Conservation (phyloP, 2,329 filamentous ascomycete genomes). For the Dactylellina leptospora region DNA sequence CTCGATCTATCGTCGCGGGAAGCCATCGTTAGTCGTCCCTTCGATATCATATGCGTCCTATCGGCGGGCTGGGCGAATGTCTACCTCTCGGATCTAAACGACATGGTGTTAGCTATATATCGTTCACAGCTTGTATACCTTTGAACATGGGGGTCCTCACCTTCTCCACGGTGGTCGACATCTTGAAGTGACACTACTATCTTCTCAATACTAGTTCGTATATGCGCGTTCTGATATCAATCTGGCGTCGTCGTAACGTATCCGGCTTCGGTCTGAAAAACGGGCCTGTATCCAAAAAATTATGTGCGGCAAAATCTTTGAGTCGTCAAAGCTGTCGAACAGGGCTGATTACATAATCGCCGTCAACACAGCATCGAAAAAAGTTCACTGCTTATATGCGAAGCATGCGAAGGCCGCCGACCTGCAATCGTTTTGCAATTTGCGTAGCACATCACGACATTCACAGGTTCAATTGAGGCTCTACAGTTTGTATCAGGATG, state of each 20-base stretch:
- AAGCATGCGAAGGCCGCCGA: too few species aligned
- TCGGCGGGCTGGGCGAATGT: conserved; percentile 7
- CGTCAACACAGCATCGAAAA: not conserved
- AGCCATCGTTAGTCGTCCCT: not conserved
- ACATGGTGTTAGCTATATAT: conserved; percentile 73
- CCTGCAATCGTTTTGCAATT: too few species aligned
- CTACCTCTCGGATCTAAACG: conserved; percentile 53
- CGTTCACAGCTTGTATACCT: conserved; percentile 96
- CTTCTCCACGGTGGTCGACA: conserved; percentile 98
- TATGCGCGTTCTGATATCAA: not conserved
- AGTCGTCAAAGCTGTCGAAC: not conserved
- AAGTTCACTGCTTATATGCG: too few species aligned
- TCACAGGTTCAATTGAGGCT: too few species aligned
- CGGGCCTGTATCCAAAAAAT: not conserved
- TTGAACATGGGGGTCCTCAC: conserved; percentile 64
- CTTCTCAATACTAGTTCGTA: conserved; percentile 51
- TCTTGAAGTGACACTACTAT: conserved; percentile 66
- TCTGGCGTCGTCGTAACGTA: not conserved
- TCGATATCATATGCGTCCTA: not conserved
- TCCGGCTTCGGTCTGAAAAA: conserved; percentile 18
- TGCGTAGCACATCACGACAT: too few species aligned
- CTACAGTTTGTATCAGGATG: too few species aligned
- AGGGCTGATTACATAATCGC: conserved; percentile 30
- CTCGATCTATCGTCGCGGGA: conserved; percentile 31
- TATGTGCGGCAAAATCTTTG: conserved; percentile 39